phyloP scores from a whole-genome alignment of 1,284 basidiomycete genomes.

The Paramarasmius palmivorus region DNA sequence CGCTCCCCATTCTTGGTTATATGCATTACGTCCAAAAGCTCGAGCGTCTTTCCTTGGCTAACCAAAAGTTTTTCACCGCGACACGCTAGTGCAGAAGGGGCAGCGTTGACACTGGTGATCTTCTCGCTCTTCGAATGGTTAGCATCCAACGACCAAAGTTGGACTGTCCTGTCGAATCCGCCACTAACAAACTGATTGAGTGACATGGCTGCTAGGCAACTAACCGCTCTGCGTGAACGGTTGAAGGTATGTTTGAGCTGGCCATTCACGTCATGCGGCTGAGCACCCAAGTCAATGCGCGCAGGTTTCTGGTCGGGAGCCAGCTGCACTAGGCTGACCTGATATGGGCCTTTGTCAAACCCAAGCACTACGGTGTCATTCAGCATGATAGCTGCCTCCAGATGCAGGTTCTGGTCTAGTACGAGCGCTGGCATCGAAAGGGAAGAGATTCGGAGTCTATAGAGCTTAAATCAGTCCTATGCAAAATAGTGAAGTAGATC shows the following conservation, averaged over 20 bases:
- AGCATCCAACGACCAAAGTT: neutral
- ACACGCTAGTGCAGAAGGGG: neutral
- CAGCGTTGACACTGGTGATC: neutral
- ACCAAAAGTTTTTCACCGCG: conserved; percentile 17
- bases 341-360: conserved; percentile 37
- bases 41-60: conserved; percentile 23
- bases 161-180: neutral
- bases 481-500: neutral
- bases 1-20: conserved; percentile 28
- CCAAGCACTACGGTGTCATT: conserved; percentile 43
- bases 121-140: neutral
- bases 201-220: neutral
- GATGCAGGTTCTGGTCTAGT: conserved; percentile 24
- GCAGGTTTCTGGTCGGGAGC: neutral
- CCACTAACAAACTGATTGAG: neutral
- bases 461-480: neutral
- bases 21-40: conserved; percentile 34
- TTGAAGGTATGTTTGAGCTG: neutral
- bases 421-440: conserved; percentile 39
- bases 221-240: neutral
- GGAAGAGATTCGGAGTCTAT: conserved; percentile 32
- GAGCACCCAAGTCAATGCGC: neutral
- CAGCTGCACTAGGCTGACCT: conserved; percentile 41
- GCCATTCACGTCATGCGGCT: neutral
- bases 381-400: conserved; percentile 43